Base-by-base conservation (phyloP, 2,329 filamentous ascomycete genomes). In the Fusarium aywerte region DNA sequence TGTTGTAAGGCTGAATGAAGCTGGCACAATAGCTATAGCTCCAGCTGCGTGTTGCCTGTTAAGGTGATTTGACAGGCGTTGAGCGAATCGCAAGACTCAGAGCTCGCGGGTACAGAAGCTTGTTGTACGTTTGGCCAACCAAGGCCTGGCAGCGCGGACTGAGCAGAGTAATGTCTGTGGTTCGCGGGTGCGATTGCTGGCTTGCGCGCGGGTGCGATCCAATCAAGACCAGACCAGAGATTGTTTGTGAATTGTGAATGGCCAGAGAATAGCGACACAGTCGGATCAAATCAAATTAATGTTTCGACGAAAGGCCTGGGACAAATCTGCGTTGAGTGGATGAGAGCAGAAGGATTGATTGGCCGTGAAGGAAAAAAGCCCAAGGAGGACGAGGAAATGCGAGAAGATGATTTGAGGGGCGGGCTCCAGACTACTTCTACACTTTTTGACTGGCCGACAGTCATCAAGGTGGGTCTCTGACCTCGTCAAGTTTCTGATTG, bases 371-470 rank as follows among this genome's bases (percentile, higher is more conserved):
- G 69, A 79, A 76, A 75, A 76, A 77, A 79, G 73, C 70, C 68
- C 65, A 70, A 73, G 76, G 75, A 77, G 76, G 78, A 79, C 77
- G 80, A 81, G 72, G 71, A 76, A 79, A 80, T 81, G 76, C 77
- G 76, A 80, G 77, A 77, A 81, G 78, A 76, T 84, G 82, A 84
- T 84, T 84, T 84, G 83, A 84, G 80, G 80, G 80, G 75, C 76
- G 64, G 76, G 77, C 77, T 77, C 77, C 75, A 76, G 75, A 75
- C 73, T 77, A 76, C 78, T 80, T 68, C 80, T 77, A 78, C 76
- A 74, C 74, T 74, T 81, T 84, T 62, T 55, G 79, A 84, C 79
- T 84, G 82, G 83, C 81, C 83, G 9, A 27, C 80, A 82, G 75
- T 82, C 78, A 81, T 38, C 32, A n/a, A 32, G 61, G 78, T 81